Base-by-base conservation (phyloP, 2,329 filamentous ascomycete species). In the Trichoderma hamatum region DNA sequence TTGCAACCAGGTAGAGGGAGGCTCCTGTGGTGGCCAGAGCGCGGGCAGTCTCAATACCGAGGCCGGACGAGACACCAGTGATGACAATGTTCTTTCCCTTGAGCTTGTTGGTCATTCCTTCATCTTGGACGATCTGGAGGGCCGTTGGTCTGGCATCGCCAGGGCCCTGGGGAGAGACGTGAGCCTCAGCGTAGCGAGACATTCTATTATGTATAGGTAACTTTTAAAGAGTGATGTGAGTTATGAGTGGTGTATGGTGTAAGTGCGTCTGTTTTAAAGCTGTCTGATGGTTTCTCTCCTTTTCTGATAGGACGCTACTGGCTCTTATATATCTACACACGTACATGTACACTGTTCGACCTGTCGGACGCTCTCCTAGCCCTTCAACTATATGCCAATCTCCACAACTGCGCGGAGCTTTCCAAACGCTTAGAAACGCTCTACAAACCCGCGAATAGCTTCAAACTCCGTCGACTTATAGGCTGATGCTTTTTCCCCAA, bases 1-100 rank as follows among this genome's bases (percentile, higher is more conserved):
- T 74, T 0, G 76, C 81, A 1, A 78, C 77, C 2, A 80, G 70
- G 65, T 77, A 80, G 13, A 83, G 67, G 2, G 70, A 78, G 0
- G 80, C 80, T 6, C 81, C 80, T 0, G 81, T 82, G 9, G 70
- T 62, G 14, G 74, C 70, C 0, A 83, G 71, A 2, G 80, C 81
- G 9, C 76, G 75, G n/a, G 75, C 80, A 0, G 79, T 82, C 69
- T 80, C 80, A 36, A 80, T 72, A 9, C 80, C 80, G 24, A 82
- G 74, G 1, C 80, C 80, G 0, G 78, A 78, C 2, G 79, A 79
- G 51, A 72, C 74, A 16, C 80, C 80, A 2, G 80, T 82, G 62
- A 82, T 71, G 28, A 83, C 71, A 52, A 80, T 73, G 32, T 78
- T 75, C 71, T 80, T 82, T 60, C 75, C 79, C 5, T 54, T 34